Evolutionary conservation across 768 basidiomycete genomes (phyloP), one percentile per base, ranked within the genome.

Genomic region (Lentinula guzmanii): DNA sequence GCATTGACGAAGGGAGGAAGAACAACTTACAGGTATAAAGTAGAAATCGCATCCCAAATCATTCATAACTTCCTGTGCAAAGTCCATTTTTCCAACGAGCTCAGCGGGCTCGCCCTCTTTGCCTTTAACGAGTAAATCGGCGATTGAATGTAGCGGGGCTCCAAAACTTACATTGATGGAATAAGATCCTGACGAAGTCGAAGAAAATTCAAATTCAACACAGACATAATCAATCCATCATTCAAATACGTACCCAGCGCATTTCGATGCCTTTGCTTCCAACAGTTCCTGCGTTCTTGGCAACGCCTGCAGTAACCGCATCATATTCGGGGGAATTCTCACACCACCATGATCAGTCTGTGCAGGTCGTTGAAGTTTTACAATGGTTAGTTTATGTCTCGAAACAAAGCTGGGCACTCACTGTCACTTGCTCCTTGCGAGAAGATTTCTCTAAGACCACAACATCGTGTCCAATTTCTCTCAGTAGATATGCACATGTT

Each of bases 391-490:
- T 8, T 0, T 1, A 39, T n/a, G 18, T 10, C 8, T 56, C 16
- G 11, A 21, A 21, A 21, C 2, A 28, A 6, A 11, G 24, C 9
- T 8, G 16, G n/a, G 24, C 54, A 58, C 41, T 33, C 9, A 62
- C 48, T 24, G 31, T 15, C 24, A 64, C 50, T 51, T 48, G 62
- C 8, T 72, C 70, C 8, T 72, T 65, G 8, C 68, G 70, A 5
- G 64, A 66, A 33, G 62, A 63, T 60, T 68, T 67, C 59, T 81
- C 79, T 31, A 81, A 67, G 4, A 81, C 74, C 3, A 74, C 65
- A 6, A 80, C 79, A 15, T 69, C 69, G 65, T 81, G 79, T 8
- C 80, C 79, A n/a, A 71, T 70, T 60, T 72, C 70, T 57, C 70
- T 70, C 28, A 81, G 69, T 5, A 73, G 71, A 62, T 73, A 71